These are phyloP conservation scores for Alternaria postmessia DNA, from an alignment of 2,329 filamentous ascomycete genomes.

Conservation along the genomic window DNA sequence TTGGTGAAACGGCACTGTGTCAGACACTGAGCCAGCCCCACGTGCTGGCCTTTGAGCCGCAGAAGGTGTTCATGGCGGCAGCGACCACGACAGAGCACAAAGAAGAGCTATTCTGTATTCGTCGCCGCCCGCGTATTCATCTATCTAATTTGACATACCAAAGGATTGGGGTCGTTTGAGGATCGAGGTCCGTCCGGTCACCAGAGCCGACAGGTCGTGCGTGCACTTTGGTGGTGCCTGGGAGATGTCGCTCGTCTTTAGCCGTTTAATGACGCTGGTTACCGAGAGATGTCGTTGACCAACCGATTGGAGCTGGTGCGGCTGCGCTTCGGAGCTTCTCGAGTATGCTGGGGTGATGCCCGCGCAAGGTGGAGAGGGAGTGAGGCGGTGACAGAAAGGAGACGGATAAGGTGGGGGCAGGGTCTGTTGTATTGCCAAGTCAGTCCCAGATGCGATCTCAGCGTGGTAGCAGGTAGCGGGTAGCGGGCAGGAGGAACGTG, in stretches of 20 bases:
- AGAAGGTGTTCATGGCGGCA: constrained; percentile 11
- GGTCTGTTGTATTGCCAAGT: constrained; percentile 15
- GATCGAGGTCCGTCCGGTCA: neutral
- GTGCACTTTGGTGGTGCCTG: neutral
- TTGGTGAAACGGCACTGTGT: constrained; percentile 40
- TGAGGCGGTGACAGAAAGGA: constrained; percentile 24
- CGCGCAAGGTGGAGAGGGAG: constrained; percentile 17
- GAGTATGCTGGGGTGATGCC: constrained; percentile 8
- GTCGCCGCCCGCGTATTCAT: constrained; percentile 2
- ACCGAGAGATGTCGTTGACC: neutral
- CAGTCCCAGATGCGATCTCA: constrained; percentile 2
- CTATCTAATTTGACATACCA: constrained; percentile 17
- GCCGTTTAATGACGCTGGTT: constrained; percentile 5
- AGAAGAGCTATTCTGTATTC: constrained; percentile 5
- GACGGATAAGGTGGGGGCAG: constrained; percentile 21
- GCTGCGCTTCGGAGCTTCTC: constrained; percentile 8
- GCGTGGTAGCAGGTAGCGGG: constrained; percentile 1
- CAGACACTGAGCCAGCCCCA: constrained; percentile 35
- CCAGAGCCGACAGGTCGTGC: neutral
- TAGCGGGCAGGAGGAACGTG: neutral
- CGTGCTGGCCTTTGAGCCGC: constrained; percentile 31
- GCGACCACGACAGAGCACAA: constrained; percentile 1
- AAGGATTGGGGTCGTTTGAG: constrained; percentile 4
- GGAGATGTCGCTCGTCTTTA: constrained; percentile 2
- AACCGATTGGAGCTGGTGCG: constrained; percentile 4